Base-by-base conservation (phyloP, 1,139 yeast genomes). In the Candida pseudoviswanathii region DNA sequence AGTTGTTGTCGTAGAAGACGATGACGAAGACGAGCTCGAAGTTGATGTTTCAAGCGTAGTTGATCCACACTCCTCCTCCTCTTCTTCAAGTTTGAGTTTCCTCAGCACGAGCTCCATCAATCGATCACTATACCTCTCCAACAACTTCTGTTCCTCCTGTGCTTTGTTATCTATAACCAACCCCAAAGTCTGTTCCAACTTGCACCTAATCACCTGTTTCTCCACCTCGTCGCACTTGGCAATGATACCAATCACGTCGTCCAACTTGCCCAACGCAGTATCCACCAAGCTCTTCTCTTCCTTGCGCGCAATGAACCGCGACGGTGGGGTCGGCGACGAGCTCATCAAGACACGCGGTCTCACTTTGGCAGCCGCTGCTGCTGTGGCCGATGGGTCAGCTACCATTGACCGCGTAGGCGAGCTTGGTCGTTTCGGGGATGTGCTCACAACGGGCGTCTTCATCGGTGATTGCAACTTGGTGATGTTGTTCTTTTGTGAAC, bases 41-140 rank as follows among this genome's bases (percentile, higher is more conserved):
- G 22, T 30, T 29, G 25, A 40, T 10, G 11, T 5, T 10, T 42
- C 31, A 21, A 22, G 9, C 9, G 30, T 26, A 30, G 36, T 27
- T 33, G 39, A 11, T 33, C 3, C 3, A 16, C 16, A 16, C 16
- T 16, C 16, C 6, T 7, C 11, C 7, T 11, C 37, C 5, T 37
- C 36, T 45, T 39, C 29, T 37, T 25, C 41, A n/a, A 37, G 16
- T 26, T 41, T 44, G 6, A 60, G 48, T 51, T 68, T 69, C 37
- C 50, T 44, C 44, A 62, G 61, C 30, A 70, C 51, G 34, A 70
- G 37, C 29, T 58, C 56, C 1, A 73, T 47, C 44, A 73, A 60
- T 53, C 60, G 58, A 6, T 70, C 66, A 52, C 78, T 71, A 51
- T 71, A 73, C 11, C 51, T 59, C 50, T 71, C 71, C 41, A 72